These are phyloP conservation scores for Penicillium nucicola DNA, from an alignment of 495 filamentous ascomycete species.

Conservation along the genomic window DNA sequence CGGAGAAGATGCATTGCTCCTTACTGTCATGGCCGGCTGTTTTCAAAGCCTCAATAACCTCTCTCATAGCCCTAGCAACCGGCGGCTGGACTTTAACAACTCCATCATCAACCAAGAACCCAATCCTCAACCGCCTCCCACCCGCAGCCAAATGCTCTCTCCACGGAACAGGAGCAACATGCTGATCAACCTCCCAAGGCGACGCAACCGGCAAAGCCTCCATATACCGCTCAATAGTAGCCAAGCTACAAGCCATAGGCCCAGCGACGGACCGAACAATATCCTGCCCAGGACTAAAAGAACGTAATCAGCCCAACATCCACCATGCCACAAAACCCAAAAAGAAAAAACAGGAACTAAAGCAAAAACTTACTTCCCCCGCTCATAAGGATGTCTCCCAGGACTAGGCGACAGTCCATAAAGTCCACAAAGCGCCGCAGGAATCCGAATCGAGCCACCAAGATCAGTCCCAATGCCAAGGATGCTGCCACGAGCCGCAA, in stretches of 20 bases:
- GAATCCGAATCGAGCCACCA: constrained; percentile 63
- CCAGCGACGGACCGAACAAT: constrained; percentile 31
- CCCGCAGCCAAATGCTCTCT: constrained; percentile 26
- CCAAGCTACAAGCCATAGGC: constrained; percentile 23
- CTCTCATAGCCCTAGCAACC: constrained; percentile 39
- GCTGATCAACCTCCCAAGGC: constrained; percentile 33
- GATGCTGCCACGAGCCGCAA: constrained; percentile 54
- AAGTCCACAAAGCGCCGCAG: constrained; percentile 61
- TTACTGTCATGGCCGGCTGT: constrained; percentile 43
- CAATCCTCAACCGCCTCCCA: constrained; percentile 43
- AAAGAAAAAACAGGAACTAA: neutral
- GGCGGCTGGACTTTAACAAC: constrained; percentile 56
- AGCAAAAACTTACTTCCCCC: constrained; percentile 39
- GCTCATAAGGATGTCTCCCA: constrained; percentile 52
- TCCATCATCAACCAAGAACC: constrained; percentile 51
- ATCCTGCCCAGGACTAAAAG: constrained; percentile 26
- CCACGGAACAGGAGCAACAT: constrained; percentile 44
- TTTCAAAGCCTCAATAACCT: constrained; percentile 41
- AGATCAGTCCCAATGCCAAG: constrained; percentile 70
- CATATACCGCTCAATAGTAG: constrained; percentile 30
- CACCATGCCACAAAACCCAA: neutral
- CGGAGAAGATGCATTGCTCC: constrained; percentile 1
- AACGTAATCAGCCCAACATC: neutral
- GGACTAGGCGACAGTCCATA: constrained; percentile 64
- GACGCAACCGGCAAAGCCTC: constrained; percentile 21